A percentile compares a stretch with the other conserved stretches of the same genome.
Evolutionary conservation across 441 rosid genomes (phyloP).

Genomic region (Pelargonium myrrhifolium): DNA sequence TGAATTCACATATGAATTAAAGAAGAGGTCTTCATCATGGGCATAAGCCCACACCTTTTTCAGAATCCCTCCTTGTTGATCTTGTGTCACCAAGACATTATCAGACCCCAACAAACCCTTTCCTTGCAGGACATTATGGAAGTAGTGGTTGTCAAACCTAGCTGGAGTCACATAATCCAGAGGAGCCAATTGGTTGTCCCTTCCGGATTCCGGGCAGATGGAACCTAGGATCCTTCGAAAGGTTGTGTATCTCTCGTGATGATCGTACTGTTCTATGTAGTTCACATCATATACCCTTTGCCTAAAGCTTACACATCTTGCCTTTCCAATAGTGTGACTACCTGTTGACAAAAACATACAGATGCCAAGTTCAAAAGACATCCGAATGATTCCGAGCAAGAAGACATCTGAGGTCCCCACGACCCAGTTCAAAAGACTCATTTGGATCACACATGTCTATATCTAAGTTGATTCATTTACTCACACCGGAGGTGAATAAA

Average conservation of each 20-base stretch:
- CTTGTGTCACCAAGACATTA: constrained; percentile 45
- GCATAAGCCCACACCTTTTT: constrained; percentile 58
- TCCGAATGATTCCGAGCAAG: too few relatives aligned
- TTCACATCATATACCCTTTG: constrained; percentile 41
- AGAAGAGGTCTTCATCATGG: constrained; percentile 40
- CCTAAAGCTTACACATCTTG: constrained; percentile 70
- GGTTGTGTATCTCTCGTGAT: constrained; percentile 44
- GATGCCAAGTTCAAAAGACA: background rate
- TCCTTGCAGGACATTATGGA: constrained; percentile 50
- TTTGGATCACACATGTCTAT: too few relatives aligned
- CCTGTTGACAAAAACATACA: constrained; percentile 24
- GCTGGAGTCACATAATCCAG: constrained; percentile 51
- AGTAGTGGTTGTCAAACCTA: constrained; percentile 68
- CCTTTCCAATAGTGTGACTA: constrained; percentile 67
- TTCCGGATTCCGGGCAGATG: constrained; percentile 49
- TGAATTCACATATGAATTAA: constrained; percentile 43
- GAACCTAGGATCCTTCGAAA: constrained; percentile 44
- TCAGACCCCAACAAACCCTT: constrained; percentile 58
- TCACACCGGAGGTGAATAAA: too few relatives aligned
- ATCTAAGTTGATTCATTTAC: too few relatives aligned
- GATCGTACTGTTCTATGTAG: constrained; percentile 34
- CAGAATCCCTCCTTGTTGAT: constrained; percentile 41
- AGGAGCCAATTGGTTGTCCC: constrained; percentile 40
- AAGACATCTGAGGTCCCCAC: too few relatives aligned
- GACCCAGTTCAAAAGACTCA: too few relatives aligned